Conservation (phyloP, 2,329 filamentous ascomycete genomes). For the Aspergillus tamarii region DNA sequence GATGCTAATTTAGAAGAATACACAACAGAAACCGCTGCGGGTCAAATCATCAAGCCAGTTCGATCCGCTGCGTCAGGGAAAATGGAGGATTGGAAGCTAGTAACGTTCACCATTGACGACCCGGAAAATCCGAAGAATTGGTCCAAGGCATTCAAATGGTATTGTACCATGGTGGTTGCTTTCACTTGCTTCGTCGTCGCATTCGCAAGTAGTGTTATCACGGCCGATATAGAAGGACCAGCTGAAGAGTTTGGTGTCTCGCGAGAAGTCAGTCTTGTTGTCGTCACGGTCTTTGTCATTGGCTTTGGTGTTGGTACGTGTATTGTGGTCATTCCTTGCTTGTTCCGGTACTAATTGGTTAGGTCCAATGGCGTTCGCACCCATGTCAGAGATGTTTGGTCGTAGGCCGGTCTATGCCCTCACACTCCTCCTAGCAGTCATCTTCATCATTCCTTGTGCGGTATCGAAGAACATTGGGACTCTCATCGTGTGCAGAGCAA, state of each 20-base stretch:
- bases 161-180: conserved; percentile 82
- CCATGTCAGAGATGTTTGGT: conserved; percentile 75
- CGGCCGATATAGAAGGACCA: conserved; percentile 71
- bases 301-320: conserved; percentile 73
- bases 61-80: conserved; percentile 59
- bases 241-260: conserved; percentile 67
- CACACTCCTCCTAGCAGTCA: conserved; percentile 69
- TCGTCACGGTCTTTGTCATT: conserved; percentile 76
- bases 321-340: background rate
- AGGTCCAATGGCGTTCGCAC: conserved; percentile 79
- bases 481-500: conserved; percentile 73
- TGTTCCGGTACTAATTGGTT: conserved; percentile 15
- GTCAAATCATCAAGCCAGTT: conserved; percentile 62
- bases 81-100: conserved; percentile 62
- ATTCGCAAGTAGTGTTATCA: conserved; percentile 74
- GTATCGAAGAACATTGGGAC: conserved; percentile 76
- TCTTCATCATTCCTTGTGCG: conserved; percentile 81
- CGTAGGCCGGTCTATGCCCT: conserved; percentile 70
- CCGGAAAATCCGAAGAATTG: conserved; percentile 84
- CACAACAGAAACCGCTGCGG: conserved; percentile 61
- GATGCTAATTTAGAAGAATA: conserved; percentile 69
- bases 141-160: conserved; percentile 78
- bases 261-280: conserved; percentile 71
- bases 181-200: conserved; percentile 75
- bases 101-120: conserved; percentile 73